Percentiles rank a stretch among this genome's conserved stretches.
Conservation (phyloP, 164 flowering plant genomes). For the Vitis rupestris region DNA sequence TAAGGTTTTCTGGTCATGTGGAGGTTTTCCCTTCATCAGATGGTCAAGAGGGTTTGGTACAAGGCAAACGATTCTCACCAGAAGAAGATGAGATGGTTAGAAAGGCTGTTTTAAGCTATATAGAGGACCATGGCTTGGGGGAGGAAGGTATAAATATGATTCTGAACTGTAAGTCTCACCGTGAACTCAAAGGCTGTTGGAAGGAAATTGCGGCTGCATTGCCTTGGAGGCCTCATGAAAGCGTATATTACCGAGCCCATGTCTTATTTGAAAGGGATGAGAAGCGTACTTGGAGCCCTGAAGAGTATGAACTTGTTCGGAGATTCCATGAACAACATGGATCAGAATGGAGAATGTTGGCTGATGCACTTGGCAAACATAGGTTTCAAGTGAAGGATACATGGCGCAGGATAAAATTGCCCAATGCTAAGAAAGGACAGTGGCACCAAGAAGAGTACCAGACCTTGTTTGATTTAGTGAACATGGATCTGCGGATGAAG, state of each 20-base stretch:
- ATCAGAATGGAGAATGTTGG: slow-evolving; percentile 48
- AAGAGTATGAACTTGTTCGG: slow-evolving; percentile 39
- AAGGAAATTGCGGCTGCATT: slow-evolving; percentile 28
- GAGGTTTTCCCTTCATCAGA: slow-evolving; percentile 39
- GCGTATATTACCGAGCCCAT: slow-evolving; percentile 55
- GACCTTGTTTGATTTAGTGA: slow-evolving; percentile 59
- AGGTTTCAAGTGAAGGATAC: slow-evolving; percentile 59
- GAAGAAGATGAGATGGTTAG: slow-evolving; percentile 47
- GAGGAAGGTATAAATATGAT: slow-evolving; percentile 52
- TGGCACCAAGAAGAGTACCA: slow-evolving; percentile 80
- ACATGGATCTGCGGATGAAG: slow-evolving; percentile 51
- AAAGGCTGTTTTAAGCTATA: slow-evolving; percentile 37
- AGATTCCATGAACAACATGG: slow-evolving; percentile 49
- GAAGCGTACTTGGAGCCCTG: slow-evolving; percentile 44
- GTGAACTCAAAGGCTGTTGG: slow-evolving; percentile 38
- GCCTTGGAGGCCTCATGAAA: slow-evolving; percentile 44
- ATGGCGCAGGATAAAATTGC: slow-evolving; percentile 50
- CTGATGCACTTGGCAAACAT: slow-evolving; percentile 45
- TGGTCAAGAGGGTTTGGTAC: slow-evolving; percentile 21
- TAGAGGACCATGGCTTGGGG: slow-evolving; percentile 39
- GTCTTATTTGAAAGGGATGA: slow-evolving; percentile 50
- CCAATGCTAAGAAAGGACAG: slow-evolving; percentile 35
- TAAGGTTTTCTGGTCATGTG: slow-evolving; percentile 32
- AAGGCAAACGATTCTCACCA: slow-evolving; percentile 46
- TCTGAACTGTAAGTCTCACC: slow-evolving; percentile 25